phyloP scores from a whole-genome alignment of 2,329 filamentous ascomycete genomes.

The Fusarium neocosmosporiellum region DNA sequence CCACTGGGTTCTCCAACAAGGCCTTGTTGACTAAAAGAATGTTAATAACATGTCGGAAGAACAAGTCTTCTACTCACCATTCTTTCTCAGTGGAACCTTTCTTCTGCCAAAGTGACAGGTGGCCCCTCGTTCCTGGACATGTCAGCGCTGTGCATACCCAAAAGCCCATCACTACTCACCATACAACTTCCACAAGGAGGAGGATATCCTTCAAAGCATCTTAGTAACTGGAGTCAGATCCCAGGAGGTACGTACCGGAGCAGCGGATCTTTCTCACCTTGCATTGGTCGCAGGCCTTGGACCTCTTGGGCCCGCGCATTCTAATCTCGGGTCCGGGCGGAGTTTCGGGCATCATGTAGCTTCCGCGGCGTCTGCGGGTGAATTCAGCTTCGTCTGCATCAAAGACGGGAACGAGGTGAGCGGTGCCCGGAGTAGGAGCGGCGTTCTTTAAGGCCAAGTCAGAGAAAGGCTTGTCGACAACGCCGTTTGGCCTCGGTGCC shows the following conservation, averaged over 20 bases:
- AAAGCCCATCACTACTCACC: not conserved
- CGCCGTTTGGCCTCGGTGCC: slow-evolving; percentile 22
- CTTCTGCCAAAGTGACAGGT: slow-evolving; percentile 32
- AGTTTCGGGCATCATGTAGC: slow-evolving; percentile 8
- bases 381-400: not conserved
- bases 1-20: not conserved
- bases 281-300: slow-evolving; percentile 39
- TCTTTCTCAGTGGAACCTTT: slow-evolving; percentile 34
- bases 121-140: slow-evolving; percentile 9
- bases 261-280: slow-evolving; percentile 38
- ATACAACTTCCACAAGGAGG: slow-evolving; percentile 31
- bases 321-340: slow-evolving; percentile 1
- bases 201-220: slow-evolving; percentile 24
- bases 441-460: slow-evolving; percentile 1
- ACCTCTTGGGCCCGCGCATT: slow-evolving; percentile 24
- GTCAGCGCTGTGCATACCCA: not conserved
- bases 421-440: not conserved
- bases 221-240: not conserved
- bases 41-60: not conserved
- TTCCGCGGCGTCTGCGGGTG: not conserved
- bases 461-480: not conserved
- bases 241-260: slow-evolving; percentile 20
- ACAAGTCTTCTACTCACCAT: slow-evolving; percentile 7
- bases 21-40: slow-evolving; percentile 22
- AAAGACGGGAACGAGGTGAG: not conserved